Base-by-base conservation (phyloP, 305 asterid genomes). In the Caryopteris hybrid region DNA sequence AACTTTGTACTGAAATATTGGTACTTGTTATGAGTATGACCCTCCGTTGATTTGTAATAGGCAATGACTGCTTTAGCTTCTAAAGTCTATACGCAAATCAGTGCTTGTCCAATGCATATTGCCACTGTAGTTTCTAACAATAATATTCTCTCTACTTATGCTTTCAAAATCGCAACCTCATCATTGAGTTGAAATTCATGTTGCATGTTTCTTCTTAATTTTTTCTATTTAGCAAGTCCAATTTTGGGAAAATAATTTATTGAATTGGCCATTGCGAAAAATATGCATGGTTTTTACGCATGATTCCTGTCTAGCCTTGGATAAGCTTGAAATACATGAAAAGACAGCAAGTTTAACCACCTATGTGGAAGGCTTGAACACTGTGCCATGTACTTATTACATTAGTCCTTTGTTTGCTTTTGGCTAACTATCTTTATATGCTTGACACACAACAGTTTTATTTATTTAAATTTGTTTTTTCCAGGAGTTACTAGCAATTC, bases 401-500 rank as follows among this genome's bases (percentile, higher is more conserved):
- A n/a, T n/a, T n/a, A n/a, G n/a, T n/a, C n/a, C n/a, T n/a, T n/a
- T n/a, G n/a, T n/a, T n/a, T 58, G 65, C 39, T 41, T 38, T 13
- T 53, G 51, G 47, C 48, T 34, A 56, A 27, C 48, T n/a, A 33
- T 23, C 33, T 64, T 8, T 6, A 5, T 56, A 64, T 3, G 55
- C 6, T 8, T 56, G 8, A 43, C 31, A 17, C 21, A 14, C 11
- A 56, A 29, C 60, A 64, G 46, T 27, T n/a, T n/a, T 43, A 48
- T 21, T 41, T 12, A 2, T 59, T 42, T 12, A 11, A 23, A 34
- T 33, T 51, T 64, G 57, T 47, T 66, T 61, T 77, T 76, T 45
- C 27, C 84, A 94, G 99, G 99, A 94, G 83, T 79, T 94, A 69
- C 81, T 94, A 54, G 99, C 99, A 54, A 94, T 94, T 78, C 99